These are phyloP conservation scores for Oxytropis ochrocephala DNA, from an alignment of 306 rosid genomes.

Conservation along the genomic window DNA sequence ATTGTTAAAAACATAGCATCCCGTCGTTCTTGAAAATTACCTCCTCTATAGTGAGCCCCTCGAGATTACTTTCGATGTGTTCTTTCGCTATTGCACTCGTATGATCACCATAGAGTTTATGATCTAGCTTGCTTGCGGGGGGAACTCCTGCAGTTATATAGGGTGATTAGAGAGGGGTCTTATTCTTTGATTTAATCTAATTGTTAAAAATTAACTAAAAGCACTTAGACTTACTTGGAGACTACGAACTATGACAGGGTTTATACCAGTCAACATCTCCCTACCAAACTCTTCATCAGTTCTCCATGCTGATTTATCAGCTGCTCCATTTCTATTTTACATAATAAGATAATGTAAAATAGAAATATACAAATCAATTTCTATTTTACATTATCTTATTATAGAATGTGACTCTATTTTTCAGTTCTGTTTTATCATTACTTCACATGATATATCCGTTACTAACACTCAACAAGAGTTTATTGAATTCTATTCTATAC, in stretches of 20 bases:
- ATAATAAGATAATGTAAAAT: no score
- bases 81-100: not conserved
- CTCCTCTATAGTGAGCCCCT: no score
- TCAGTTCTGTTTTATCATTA: no score
- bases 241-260: slow-evolving; percentile 51
- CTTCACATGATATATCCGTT: no score
- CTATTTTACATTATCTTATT: no score
- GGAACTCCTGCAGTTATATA: slow-evolving; percentile 57
- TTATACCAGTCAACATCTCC: slow-evolving; percentile 83
- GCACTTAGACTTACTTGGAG: slow-evolving; percentile 48
- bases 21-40: no score
- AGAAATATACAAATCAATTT: no score
- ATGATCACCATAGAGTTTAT: slow-evolving; percentile 56
- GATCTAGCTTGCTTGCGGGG: slow-evolving; percentile 75
- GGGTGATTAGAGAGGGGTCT: not conserved
- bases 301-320: slow-evolving; percentile 57
- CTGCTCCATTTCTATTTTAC: no score
- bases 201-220: not conserved
- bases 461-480: not conserved
- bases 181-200: not conserved
- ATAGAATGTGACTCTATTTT: no score
- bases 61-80: no score
- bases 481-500: slow-evolving; percentile 22
- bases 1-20: no score
- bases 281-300: slow-evolving; percentile 85